A percentile compares a stretch with the other conserved stretches of the same genome.
Evolutionary conservation across 83 land plant species (phyloP).

Genomic region (Picea mariana): DNA sequence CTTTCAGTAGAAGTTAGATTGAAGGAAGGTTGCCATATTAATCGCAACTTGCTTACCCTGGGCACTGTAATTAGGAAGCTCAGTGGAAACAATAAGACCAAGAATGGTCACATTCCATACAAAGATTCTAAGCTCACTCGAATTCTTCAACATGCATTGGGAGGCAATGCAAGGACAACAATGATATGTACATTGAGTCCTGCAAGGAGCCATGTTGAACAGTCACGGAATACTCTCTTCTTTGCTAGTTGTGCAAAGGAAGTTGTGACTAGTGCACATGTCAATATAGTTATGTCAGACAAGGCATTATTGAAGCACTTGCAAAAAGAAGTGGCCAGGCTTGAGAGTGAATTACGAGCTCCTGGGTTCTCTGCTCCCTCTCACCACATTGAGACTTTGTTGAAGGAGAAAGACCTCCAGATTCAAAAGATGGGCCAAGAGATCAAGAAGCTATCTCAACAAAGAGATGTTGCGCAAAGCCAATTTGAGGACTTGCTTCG

Average conservation of each 20-base stretch:
- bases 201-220: constrained; percentile 35
- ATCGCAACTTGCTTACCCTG: constrained; percentile 90
- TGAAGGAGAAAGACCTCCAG: too few species aligned
- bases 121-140: constrained; percentile 91
- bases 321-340: constrained; percentile 24
- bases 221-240: constrained; percentile 29
- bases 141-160: constrained; percentile 75
- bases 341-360: constrained; percentile 55
- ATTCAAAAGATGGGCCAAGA: too few species aligned
- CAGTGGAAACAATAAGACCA: constrained; percentile 52
- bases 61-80: constrained; percentile 96
- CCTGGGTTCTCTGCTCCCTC: constrained; percentile 23
- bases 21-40: constrained; percentile 97
- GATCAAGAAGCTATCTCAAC: too few species aligned
- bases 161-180: constrained; percentile 91
- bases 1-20: constrained; percentile 75
- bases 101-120: constrained; percentile 71
- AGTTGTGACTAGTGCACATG: constrained; percentile 48
- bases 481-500: too few species aligned
- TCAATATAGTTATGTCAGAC: constrained; percentile 37
- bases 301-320: constrained; percentile 26
- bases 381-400: constrained; percentile 25
- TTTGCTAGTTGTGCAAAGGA: constrained; percentile 47
- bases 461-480: too few species aligned
- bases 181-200: constrained; percentile 89